These are phyloP conservation scores for Diaporthe sp. DNA, from an alignment of 2,329 filamentous ascomycete species.

Conservation along the genomic window DNA sequence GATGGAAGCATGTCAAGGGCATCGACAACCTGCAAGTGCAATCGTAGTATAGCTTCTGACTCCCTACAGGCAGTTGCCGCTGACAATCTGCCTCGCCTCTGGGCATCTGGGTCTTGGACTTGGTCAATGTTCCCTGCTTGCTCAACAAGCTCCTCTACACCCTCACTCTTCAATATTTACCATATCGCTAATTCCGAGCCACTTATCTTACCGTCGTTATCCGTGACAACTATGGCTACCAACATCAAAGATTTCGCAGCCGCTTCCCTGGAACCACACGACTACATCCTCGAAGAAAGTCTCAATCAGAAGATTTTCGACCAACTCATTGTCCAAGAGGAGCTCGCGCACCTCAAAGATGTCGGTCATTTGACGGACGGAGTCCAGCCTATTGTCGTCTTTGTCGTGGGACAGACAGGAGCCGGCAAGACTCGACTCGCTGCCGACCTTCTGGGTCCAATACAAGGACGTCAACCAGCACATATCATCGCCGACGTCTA, in stretches of 20 bases:
- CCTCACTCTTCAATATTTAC: not conserved
- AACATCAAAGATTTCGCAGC: not conserved
- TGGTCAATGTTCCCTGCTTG: not conserved
- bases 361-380: slow-evolving; percentile 38
- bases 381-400: slow-evolving; percentile 54
- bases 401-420: slow-evolving; percentile 63
- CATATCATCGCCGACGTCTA: slow-evolving; percentile 65
- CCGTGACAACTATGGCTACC: not conserved
- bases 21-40: not conserved
- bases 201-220: not conserved
- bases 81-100: not conserved
- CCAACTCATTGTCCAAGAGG: slow-evolving; percentile 49
- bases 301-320: slow-evolving; percentile 27
- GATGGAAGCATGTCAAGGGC: not conserved
- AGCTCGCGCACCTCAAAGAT: slow-evolving; percentile 46
- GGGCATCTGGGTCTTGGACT: too few species aligned
- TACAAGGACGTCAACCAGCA: slow-evolving; percentile 43
- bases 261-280: not conserved
- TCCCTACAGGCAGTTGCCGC: not conserved
- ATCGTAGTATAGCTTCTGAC: not conserved
- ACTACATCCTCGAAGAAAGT: not conserved
- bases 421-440: slow-evolving; percentile 62
- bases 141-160: not conserved
- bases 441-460: slow-evolving; percentile 52
- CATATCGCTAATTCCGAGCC: not conserved